Evolutionary conservation across 768 basidiomycete genomes (phyloP).

Genomic region (Rhodotorula toruloides): DNA sequence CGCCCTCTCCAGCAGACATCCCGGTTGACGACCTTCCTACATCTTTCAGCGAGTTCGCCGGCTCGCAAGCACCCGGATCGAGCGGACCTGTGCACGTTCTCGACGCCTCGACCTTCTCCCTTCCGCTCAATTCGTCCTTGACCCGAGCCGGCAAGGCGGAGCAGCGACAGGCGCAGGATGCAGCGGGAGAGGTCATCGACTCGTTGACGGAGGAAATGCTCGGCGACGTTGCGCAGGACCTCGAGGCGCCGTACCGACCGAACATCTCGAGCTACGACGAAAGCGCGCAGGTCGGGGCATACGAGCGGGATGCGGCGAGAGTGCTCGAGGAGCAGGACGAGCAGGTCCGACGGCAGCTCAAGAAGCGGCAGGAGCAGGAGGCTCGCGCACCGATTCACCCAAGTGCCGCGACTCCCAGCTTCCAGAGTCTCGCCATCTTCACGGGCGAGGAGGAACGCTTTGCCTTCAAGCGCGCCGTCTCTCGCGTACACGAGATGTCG

Average conservation of each 20-base stretch:
- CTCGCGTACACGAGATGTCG: constrained; percentile 59
- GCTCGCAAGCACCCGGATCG: constrained; percentile 24
- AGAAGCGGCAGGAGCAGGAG: constrained; percentile 36
- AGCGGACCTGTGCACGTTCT: constrained; percentile 20
- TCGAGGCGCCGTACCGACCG: constrained; percentile 55
- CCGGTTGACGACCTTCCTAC: constrained; percentile 6
- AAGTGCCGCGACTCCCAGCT: constrained; percentile 45
- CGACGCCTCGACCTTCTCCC: constrained; percentile 16
- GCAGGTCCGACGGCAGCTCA: constrained; percentile 25
- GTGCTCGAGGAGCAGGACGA: constrained; percentile 7
- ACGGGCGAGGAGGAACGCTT: constrained; percentile 59
- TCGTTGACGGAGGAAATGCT: constrained; percentile 53
- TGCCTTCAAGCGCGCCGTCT: constrained; percentile 61
- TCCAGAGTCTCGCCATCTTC: constrained; percentile 57
- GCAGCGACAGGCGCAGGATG: constrained; percentile 41
- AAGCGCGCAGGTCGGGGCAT: constrained; percentile 43
- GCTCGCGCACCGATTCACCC: constrained; percentile 39
- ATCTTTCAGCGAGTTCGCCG: constrained; percentile 41
- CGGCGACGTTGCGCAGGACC: constrained; percentile 50
- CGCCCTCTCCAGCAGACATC: background rate
- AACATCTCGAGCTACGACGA: constrained; percentile 57
- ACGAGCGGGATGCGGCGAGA: constrained; percentile 9
- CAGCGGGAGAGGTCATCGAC: constrained; percentile 34
- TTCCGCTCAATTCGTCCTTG: constrained; percentile 20
- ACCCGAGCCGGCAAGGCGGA: background rate